Conservation (phyloP, 2,329 filamentous ascomycete species). For the Aspergillus sp. region DNA sequence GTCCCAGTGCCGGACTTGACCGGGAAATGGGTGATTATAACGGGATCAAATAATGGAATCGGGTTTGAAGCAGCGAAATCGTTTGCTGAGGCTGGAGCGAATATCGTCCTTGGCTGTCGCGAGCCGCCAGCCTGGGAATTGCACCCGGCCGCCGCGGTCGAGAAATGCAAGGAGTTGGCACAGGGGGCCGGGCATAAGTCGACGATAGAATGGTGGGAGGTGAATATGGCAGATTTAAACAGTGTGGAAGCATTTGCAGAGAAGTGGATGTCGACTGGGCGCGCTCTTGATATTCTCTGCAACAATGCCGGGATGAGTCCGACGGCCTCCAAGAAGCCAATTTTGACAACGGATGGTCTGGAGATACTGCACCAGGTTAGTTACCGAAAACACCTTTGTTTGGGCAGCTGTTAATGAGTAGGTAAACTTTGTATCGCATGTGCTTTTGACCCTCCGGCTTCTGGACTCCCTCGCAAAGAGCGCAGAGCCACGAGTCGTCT, state of each 20-base stretch:
- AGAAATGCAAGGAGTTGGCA: neutral
- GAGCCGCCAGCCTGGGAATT: neutral
- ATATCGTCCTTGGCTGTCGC: slow-evolving; percentile 7
- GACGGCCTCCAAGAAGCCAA: neutral
- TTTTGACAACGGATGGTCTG: slow-evolving; percentile 1
- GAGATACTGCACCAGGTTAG: slow-evolving; percentile 6
- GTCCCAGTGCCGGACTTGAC: neutral
- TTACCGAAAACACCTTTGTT: too few species aligned
- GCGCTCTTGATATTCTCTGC: slow-evolving; percentile 5
- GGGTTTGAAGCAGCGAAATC: slow-evolving; percentile 5
- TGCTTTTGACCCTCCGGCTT: neutral
- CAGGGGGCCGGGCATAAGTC: neutral
- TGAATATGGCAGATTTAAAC: slow-evolving; percentile 1
- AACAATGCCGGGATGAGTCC: slow-evolving; percentile 7
- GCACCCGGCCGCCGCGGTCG: neutral
- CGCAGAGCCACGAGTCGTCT: slow-evolving; percentile 3
- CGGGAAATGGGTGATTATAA: slow-evolving; percentile 9
- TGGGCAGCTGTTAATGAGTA: too few species aligned
- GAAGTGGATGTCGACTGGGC: neutral
- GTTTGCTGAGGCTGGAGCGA: slow-evolving; percentile 2
- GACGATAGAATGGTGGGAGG: slow-evolving; percentile 5
- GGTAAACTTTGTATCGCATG: slow-evolving; percentile 9
- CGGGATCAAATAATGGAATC: slow-evolving; percentile 9
- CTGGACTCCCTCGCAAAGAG: neutral
- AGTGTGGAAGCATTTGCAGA: neutral